These are phyloP conservation scores for Paraconiothyrium brasiliense DNA, from an alignment of 2,329 filamentous ascomycete genomes.

Conservation along the genomic window DNA sequence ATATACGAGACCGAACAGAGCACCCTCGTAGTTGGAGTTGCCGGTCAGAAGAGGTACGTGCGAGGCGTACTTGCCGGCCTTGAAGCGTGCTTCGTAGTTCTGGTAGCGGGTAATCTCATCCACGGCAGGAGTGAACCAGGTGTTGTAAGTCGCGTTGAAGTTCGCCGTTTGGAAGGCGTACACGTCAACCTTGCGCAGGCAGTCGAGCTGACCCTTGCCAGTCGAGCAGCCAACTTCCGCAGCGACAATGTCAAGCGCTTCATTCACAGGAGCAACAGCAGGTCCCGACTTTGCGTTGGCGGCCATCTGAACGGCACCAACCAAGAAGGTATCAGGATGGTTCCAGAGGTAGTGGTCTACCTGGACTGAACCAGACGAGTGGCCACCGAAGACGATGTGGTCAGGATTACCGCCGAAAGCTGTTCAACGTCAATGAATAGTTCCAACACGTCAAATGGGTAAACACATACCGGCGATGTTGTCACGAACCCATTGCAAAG, in stretches of 20 bases:
- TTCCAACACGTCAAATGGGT: too few relatives aligned
- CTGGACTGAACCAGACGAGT: conserved; percentile 38
- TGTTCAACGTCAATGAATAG: conserved; percentile 11
- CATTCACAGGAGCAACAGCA: conserved; percentile 29
- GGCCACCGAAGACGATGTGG: conserved; percentile 55
- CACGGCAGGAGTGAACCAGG: conserved; percentile 34
- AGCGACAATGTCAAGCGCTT: conserved; percentile 36
- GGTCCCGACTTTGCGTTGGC: conserved; percentile 38
- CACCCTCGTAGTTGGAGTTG: conserved; percentile 39
- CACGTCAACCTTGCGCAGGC: conserved; percentile 32
- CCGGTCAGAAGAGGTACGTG: conserved; percentile 38
- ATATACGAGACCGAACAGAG: conserved; percentile 37
- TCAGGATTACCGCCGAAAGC: conserved; percentile 55
- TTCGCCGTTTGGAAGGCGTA: conserved; percentile 35
- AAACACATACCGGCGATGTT: conserved; percentile 39
- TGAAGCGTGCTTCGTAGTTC: conserved; percentile 33
- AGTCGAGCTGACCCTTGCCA: conserved; percentile 31
- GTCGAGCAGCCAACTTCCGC: conserved; percentile 33
- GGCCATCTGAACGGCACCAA: conserved; percentile 35
- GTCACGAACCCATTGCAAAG: conserved; percentile 47
- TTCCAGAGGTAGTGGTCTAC: conserved; percentile 40
- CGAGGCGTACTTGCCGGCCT: conserved; percentile 36
- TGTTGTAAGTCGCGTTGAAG: conserved; percentile 38
- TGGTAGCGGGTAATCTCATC: conserved; percentile 35
- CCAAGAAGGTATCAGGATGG: conserved; percentile 32